Base-by-base conservation (phyloP, 2,329 filamentous ascomycete genomes). In the Hirsutella thompsonii region DNA sequence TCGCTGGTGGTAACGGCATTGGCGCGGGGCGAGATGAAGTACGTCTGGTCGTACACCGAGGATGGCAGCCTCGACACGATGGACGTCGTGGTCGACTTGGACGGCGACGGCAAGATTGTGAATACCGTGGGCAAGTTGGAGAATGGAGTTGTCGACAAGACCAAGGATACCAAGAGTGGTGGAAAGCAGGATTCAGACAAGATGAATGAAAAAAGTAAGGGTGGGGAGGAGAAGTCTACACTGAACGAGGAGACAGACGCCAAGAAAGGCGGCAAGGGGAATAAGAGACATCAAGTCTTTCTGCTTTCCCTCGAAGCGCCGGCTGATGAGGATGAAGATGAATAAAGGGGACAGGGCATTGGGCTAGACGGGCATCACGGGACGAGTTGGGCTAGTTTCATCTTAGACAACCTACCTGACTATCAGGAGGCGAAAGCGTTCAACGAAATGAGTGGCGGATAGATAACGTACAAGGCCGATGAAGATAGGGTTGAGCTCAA, bases 41-140 rank as follows among this genome's bases (percentile, higher is more conserved):
- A 79, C 34, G 81, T 96, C 75, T 93, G 84, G 82, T 67, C 68
- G 3, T 96, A 89, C 55, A 88, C 79, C 0, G 90, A 96, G 56
- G 76, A 80, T 47, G 74, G 72, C 3, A 72, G 63, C 42, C 56
- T 78, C 3, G 75, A 78, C 47, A 69, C 62, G 0, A 52, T 63
- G 33, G 73, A 78, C 37, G 66, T 74, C 1, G 61, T 78, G 1
- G 72, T 77, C 2, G 70, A 76, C 42, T 56, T 76, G 2, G 72
- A 73, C 36, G 62, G 55, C 0, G 47, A 72, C 5, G 71, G 72
- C 0, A 66, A 66, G 23, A 58, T 65, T 0, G 51, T 71, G 21
- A 63, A 65, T 49, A 56, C 58, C 43, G 47, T 65, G 20, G 58
- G 61, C 16, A 55, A 60, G 35, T 48, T 64, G 3, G 52, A 62